These are phyloP conservation scores for Oemleria cerasiformis DNA, from an alignment of 306 rosid species.

Conservation along the genomic window DNA sequence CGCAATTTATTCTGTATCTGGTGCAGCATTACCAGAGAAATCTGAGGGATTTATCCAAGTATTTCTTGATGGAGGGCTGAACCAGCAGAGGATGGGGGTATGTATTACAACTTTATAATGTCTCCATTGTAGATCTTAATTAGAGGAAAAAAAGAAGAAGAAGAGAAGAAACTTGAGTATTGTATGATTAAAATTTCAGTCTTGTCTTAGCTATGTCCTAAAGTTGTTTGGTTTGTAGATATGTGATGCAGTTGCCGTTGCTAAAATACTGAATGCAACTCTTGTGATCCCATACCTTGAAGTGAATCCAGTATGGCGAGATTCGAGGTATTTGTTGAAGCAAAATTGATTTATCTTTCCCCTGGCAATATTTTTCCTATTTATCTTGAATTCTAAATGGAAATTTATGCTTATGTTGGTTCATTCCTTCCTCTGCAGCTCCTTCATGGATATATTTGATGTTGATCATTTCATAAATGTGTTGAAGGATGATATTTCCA, in stretches of 20 bases:
- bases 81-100: constrained; percentile 99
- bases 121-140: neutral
- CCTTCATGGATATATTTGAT: constrained; percentile 90
- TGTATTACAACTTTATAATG: constrained; percentile 24
- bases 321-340: constrained; percentile 60
- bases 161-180: neutral
- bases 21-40: constrained; percentile 69
- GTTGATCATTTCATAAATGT: constrained; percentile 93
- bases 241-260: constrained; percentile 98
- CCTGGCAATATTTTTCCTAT: constrained; percentile 11
- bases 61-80: constrained; percentile 97
- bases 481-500: constrained; percentile 78
- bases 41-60: constrained; percentile 86
- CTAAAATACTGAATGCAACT: constrained; percentile 89
- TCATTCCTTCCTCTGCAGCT: constrained; percentile 51
- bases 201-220: constrained; percentile 17
- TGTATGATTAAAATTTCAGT: neutral
- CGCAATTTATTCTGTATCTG: constrained; percentile 18
- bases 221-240: constrained; percentile 45
- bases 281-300: constrained; percentile 95
- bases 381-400: constrained; percentile 14
- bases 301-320: constrained; percentile 92
- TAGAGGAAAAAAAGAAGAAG: neutral
- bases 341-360: constrained; percentile 12
- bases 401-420: constrained; percentile 16